Evolutionary conservation across 169 alveolate genomes (phyloP).

Genomic region (Plasmodium inui): DNA sequence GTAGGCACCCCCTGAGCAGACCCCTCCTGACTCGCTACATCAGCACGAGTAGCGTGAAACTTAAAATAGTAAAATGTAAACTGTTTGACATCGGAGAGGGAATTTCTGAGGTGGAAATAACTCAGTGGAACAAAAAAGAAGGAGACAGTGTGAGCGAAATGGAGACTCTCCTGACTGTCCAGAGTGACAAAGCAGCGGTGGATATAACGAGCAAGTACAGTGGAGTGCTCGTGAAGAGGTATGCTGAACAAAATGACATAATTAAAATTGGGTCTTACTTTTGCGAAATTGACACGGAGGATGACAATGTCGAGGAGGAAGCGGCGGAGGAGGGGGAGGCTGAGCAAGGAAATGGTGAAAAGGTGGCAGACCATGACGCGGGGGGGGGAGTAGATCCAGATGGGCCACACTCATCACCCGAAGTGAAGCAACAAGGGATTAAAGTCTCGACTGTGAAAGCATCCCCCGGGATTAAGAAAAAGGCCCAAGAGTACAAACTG

Average conservation of each 20-base stretch:
- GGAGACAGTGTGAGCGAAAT: conserved; percentile 94
- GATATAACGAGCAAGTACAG: conserved; percentile 93
- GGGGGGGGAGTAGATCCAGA: neutral
- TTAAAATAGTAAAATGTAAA: conserved; percentile 86
- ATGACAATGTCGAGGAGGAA: conserved; percentile 16
- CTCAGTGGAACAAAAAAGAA: conserved; percentile 91
- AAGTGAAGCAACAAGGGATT: neutral
- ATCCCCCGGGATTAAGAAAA: conserved; percentile 67
- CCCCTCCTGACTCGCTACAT: conserved; percentile 37
- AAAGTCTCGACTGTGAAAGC: conserved; percentile 13
- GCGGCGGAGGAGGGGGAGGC: neutral
- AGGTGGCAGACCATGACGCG: neutral
- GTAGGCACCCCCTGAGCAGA: neutral
- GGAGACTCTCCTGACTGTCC: conserved; percentile 94
- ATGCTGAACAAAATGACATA: conserved; percentile 88
- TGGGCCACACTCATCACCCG: neutral
- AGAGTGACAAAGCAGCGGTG: conserved; percentile 95
- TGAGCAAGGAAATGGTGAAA: conserved; percentile 19
- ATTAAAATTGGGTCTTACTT: conserved; percentile 87
- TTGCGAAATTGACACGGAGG: conserved; percentile 87
- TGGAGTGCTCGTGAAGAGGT: conserved; percentile 91
- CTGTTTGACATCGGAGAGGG: conserved; percentile 92
- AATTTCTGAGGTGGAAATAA: conserved; percentile 92
- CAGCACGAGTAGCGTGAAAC: conserved; percentile 42
- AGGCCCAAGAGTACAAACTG: conserved; percentile 31